A percentile compares a stretch with the other conserved stretches of the same genome.
Evolutionary conservation across 139 green algal genomes (phyloP).

Genomic region (Chlorella ohadii): DNA sequence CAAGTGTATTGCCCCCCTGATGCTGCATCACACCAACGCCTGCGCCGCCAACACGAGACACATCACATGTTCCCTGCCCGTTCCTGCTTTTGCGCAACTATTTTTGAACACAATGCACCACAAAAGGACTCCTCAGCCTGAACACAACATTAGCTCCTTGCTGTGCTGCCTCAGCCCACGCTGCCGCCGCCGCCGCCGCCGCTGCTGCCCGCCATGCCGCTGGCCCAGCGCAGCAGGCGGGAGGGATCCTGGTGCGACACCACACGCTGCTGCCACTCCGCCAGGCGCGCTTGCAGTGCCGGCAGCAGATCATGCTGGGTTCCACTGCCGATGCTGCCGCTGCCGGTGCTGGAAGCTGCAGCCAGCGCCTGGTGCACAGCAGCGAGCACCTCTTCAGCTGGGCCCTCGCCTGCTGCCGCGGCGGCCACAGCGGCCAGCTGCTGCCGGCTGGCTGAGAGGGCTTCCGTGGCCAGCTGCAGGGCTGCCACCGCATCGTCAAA

Average conservation of each 20-base stretch:
- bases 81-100: no score
- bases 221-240: slow-evolving; percentile 61
- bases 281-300: slow-evolving; percentile 42
- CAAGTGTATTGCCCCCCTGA: no score
- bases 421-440: background rate
- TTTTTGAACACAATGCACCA: no score
- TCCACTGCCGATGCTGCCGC: background rate
- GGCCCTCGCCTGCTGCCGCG: background rate
- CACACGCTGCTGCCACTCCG: slow-evolving; percentile 49
- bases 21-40: no score
- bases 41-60: no score
- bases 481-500: slow-evolving; percentile 54
- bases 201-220: background rate
- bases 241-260: slow-evolving; percentile 46
- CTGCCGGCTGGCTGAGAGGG: background rate
- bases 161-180: background rate
- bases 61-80: no score
- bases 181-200: background rate
- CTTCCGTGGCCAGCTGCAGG: slow-evolving; percentile 9
- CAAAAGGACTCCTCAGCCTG: no score
- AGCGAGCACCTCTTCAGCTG: background rate
- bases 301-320: background rate
- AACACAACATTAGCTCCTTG: no score
- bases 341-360: no score
- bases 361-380: background rate